A percentile compares a stretch with the other conserved stretches of the same genome.
These are phyloP conservation scores for Calycina marina DNA, from an alignment of 2,329 filamentous ascomycete species.

Conservation along the genomic window DNA sequence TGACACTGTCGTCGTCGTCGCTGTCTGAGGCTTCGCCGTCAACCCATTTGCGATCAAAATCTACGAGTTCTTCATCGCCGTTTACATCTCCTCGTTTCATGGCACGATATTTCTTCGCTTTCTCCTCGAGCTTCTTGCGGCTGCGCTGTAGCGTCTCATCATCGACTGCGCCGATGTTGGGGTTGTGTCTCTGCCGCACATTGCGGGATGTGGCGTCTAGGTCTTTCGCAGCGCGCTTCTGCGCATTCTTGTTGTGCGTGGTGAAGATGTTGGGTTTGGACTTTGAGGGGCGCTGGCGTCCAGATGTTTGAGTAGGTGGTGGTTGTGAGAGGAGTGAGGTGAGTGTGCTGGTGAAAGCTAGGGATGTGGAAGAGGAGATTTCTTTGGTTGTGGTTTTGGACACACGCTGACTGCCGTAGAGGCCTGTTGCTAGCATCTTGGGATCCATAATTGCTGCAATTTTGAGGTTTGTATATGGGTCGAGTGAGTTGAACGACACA, in stretches of 20 bases:
- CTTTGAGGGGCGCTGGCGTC: slow-evolving; percentile 37
- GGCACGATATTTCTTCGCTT: slow-evolving; percentile 73
- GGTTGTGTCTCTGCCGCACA: slow-evolving; percentile 35
- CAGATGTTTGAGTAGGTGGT: slow-evolving; percentile 25
- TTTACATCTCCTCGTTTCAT: slow-evolving; percentile 81
- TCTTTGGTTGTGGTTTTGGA: slow-evolving; percentile 53
- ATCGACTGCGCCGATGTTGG: slow-evolving; percentile 48
- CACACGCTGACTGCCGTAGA: slow-evolving; percentile 59
- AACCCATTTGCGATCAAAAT: slow-evolving; percentile 95
- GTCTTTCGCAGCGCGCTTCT: slow-evolving; percentile 47
- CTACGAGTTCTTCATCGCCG: slow-evolving; percentile 56
- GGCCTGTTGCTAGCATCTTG: slow-evolving; percentile 33
- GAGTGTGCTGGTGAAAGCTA: slow-evolving; percentile 81
- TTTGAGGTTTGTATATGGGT: too few species aligned
- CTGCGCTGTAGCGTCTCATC: slow-evolving; percentile 43
- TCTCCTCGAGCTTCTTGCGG: slow-evolving; percentile 75
- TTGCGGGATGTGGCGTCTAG: slow-evolving; percentile 32
- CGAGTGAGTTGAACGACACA: too few species aligned
- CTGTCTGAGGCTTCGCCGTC: slow-evolving; percentile 28
- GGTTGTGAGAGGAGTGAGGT: slow-evolving; percentile 60
- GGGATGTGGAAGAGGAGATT: slow-evolving; percentile 54
- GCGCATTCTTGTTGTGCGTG: slow-evolving; percentile 45
- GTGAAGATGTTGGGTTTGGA: slow-evolving; percentile 57
- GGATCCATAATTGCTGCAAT: not conserved
- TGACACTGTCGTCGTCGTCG: slow-evolving; percentile 46